A percentile compares a stretch with the other conserved stretches of the same genome.
Conservation (phyloP, 306 rosid species). For the Cotoneaster glaucophyllus region DNA sequence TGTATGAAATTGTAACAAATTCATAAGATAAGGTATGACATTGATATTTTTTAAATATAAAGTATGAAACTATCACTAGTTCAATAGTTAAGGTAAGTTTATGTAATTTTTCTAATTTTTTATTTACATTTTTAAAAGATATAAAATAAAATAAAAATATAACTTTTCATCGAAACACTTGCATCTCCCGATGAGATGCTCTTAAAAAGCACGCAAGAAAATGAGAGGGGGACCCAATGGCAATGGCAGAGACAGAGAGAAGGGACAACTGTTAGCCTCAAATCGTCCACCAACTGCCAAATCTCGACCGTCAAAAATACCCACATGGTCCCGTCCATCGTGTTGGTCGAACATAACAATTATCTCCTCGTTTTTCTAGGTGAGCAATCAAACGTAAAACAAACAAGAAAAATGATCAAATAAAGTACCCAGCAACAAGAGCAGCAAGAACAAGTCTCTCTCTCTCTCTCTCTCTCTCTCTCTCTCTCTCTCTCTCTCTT, state of each 20-base stretch:
- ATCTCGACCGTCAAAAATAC: conserved; percentile 48
- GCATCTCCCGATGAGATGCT: too few species aligned
- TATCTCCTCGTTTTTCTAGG: conserved; percentile 9
- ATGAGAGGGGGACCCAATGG: conserved; percentile 11
- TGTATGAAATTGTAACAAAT: too few species aligned
- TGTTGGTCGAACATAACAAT: neutral
- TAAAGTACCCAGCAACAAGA: neutral
- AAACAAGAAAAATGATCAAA: neutral
- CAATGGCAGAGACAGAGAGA: neutral
- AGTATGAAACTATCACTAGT: too few species aligned
- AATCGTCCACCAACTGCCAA: conserved; percentile 27
- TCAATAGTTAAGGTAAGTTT: too few species aligned
- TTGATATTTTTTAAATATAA: too few species aligned
- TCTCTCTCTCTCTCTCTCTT: neutral
- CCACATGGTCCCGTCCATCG: conserved; percentile 23
- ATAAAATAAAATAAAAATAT: too few species aligned
- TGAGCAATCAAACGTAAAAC: conserved; percentile 11
- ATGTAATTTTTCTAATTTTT: too few species aligned
- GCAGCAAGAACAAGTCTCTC: neutral
- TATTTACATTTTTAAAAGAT: too few species aligned
- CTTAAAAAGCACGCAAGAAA: neutral
- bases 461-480: neutral
- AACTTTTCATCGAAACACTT: too few species aligned
- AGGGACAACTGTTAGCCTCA: conserved; percentile 33
- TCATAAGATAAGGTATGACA: too few species aligned